These are phyloP conservation scores for Theileria parva DNA, from an alignment of 169 alveolate genomes.

Conservation along the genomic window DNA sequence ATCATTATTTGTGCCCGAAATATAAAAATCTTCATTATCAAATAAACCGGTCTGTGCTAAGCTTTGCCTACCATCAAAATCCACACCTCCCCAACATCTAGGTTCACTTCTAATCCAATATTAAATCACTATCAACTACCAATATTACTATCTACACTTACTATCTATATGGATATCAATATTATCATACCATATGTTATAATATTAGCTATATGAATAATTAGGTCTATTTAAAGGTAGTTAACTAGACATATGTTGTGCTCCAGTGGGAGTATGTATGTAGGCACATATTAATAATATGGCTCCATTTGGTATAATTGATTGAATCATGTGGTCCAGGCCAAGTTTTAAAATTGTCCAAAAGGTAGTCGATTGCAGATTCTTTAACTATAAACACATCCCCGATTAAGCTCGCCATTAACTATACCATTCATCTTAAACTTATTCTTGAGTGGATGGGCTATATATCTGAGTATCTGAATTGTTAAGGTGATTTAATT, in stretches of 20 bases:
- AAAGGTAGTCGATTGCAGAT: slow-evolving; percentile 72
- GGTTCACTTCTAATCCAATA: slow-evolving; percentile 59
- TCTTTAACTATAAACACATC: slow-evolving; percentile 77
- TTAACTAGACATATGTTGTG: background rate
- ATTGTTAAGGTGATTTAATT: background rate
- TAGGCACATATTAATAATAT: slow-evolving; percentile 16
- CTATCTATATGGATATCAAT: too few relatives aligned
- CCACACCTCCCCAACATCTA: slow-evolving; percentile 62
- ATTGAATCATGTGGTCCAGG: slow-evolving; percentile 76
- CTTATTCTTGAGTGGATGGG: background rate
- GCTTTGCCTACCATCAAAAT: slow-evolving; percentile 72
- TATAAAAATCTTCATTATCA: slow-evolving; percentile 71
- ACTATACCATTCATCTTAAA: slow-evolving; percentile 5
- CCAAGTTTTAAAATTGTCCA: slow-evolving; percentile 71
- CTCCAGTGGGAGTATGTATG: background rate
- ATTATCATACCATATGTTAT: too few relatives aligned
- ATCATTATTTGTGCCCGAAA: slow-evolving; percentile 45
- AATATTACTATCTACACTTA: too few relatives aligned
- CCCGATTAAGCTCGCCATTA: slow-evolving; percentile 71
- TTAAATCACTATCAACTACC: background rate
- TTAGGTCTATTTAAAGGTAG: background rate
- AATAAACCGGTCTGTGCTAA: slow-evolving; percentile 77
- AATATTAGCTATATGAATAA: background rate
- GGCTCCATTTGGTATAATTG: slow-evolving; percentile 59
- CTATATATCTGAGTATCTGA: background rate